Percentiles rank a stretch among this genome's conserved stretches.
phyloP scores from a whole-genome alignment of 495 filamentous ascomycete genomes.

The Cudoniella acicularis region DNA sequence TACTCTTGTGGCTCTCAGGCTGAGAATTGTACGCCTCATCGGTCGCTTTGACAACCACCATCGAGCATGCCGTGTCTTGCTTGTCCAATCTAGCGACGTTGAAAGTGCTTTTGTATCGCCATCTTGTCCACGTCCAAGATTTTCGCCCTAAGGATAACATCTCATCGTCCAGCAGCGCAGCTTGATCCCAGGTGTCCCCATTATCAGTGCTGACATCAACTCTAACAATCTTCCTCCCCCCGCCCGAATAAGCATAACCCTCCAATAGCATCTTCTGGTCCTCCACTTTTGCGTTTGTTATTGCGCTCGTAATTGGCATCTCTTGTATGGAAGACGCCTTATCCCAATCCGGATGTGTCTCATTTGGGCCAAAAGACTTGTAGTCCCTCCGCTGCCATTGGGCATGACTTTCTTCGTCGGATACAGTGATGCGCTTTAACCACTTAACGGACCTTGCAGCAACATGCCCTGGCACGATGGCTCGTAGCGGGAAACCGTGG shows the following conservation, averaged over 20 bases:
- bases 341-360: constrained; percentile 53
- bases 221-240: constrained; percentile 49
- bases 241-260: constrained; percentile 58
- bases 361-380: constrained; percentile 58
- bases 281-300: constrained; percentile 36
- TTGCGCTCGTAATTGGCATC: constrained; percentile 55
- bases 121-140: constrained; percentile 53
- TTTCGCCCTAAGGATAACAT: constrained; percentile 32
- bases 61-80: constrained; percentile 28
- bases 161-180: constrained; percentile 42
- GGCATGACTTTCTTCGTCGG: constrained; percentile 52
- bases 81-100: neutral
- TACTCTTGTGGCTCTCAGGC: constrained; percentile 45
- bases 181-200: constrained; percentile 51
- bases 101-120: constrained; percentile 38
- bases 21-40: constrained; percentile 57
- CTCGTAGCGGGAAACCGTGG: constrained; percentile 58
- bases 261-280: constrained; percentile 34
- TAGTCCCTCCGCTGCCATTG: constrained; percentile 62
- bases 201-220: constrained; percentile 56
- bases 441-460: constrained; percentile 64
- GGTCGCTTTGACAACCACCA: constrained; percentile 52
- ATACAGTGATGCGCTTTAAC: constrained; percentile 56
- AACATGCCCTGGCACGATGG: constrained; percentile 57
- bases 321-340: constrained; percentile 52